Base-by-base conservation (phyloP, 2,329 filamentous ascomycete species). In the Nothopassalora personata region DNA sequence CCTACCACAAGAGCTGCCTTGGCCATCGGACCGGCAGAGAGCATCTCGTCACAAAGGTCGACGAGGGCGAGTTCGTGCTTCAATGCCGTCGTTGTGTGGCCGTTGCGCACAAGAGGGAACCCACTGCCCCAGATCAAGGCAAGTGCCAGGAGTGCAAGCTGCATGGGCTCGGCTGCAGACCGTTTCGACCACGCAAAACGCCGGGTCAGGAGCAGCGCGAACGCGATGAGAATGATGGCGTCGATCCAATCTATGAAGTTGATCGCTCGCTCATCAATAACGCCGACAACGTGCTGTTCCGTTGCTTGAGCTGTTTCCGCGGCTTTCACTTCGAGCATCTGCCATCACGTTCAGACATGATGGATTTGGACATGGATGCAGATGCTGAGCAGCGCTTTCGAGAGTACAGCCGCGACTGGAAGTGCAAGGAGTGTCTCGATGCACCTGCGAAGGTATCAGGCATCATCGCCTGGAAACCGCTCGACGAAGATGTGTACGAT, bases 1-100 rank as follows among this genome's bases (percentile, higher is more conserved):
- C 89, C 0, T 96, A 91, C 66, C 94, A 99, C 74, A 90, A 89
- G 72, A 77, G 76, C 45, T 99, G 94, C 70, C 80, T 99, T 30
- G 91, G 93, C 1, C 79, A 81, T 52, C 84, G 94, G 53, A 83
- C 82, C 54, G 78, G 73, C 11, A 83, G 94, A 60, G 91, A 96
- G n/a, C 94, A 97, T 72, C 77, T 94, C 36, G 90, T 90, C 9
- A 97, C 91, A 27, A 99, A 97, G 72, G 75, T 97, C 54, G 86
- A 80, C 1, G 79, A 87, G 0, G 85, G 87, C 1, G 75, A 87
- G 39, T 97, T 96, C 67, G 86, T 99, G 15, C 77, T 99, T 43
- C 94, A 99, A 71, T 99, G 94, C 75, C 87, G 86, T 64, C 88
- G 86, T 58, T 99, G 94, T 71, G 82, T 97, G 62, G 87, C 87